Conservation (phyloP, 306 rosid species). For the Vigna angularis region DNA sequence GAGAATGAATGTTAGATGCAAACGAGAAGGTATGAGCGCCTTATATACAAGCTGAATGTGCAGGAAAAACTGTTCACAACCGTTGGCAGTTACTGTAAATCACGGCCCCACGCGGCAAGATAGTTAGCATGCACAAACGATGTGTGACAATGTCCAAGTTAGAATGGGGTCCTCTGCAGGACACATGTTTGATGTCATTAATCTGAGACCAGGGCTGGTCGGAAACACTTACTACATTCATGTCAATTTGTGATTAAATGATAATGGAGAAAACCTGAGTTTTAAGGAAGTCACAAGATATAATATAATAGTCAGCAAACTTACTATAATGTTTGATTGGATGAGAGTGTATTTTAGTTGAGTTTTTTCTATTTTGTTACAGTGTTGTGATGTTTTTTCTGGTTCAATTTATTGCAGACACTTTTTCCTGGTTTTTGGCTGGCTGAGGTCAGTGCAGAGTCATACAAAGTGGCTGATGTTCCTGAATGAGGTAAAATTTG, state of each 20-base stretch:
- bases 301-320: neutral
- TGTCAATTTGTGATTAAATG: neutral
- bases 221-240: neutral
- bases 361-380: neutral
- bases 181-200: neutral
- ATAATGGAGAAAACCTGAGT: neutral
- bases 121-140: neutral
- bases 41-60: neutral
- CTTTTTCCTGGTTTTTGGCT: conserved; percentile 59
- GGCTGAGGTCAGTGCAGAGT: conserved; percentile 56
- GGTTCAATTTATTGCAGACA: conserved; percentile 50
- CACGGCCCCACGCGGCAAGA: neutral
- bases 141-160: neutral
- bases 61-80: neutral
- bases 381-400: conserved; percentile 5
- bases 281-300: neutral
- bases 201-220: neutral
- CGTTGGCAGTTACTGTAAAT: neutral
- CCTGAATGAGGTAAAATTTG: conserved; percentile 58
- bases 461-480: conserved; percentile 63
- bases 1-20: neutral
- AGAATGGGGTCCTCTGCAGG: neutral
- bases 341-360: neutral
- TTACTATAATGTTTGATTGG: neutral
- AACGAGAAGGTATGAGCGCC: neutral